Conservation (phyloP, 2,329 filamentous ascomycete genomes). For the Didymella exigua region DNA sequence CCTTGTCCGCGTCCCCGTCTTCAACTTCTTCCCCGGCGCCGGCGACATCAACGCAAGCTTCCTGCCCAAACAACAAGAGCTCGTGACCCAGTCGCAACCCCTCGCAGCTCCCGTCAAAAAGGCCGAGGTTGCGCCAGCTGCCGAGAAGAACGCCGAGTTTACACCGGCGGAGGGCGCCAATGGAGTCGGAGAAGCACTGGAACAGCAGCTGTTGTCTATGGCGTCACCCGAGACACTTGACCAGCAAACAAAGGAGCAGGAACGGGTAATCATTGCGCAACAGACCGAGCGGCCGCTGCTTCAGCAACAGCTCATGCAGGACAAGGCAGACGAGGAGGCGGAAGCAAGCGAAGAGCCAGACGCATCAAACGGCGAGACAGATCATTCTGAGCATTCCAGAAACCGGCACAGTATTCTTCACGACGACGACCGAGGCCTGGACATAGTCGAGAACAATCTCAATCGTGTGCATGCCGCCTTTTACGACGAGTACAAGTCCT, state of each 20-base stretch:
- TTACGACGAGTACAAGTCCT: slow-evolving; percentile 78
- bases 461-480: slow-evolving; percentile 77
- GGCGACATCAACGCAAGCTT: slow-evolving; percentile 99
- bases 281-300: slow-evolving; percentile 84
- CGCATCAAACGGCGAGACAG: slow-evolving; percentile 48
- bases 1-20: slow-evolving; percentile 91
- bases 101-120: slow-evolving; percentile 28
- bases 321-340: slow-evolving; percentile 76
- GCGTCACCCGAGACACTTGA: slow-evolving; percentile 74
- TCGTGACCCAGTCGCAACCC: slow-evolving; percentile 35
- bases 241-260: slow-evolving; percentile 82
- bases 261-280: slow-evolving; percentile 85
- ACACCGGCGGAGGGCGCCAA: slow-evolving; percentile 35
- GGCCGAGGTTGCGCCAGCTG: slow-evolving; percentile 24
- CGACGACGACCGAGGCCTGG: slow-evolving; percentile 85
- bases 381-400: slow-evolving; percentile 44
- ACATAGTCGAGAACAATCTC: slow-evolving; percentile 76
- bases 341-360: slow-evolving; percentile 55
- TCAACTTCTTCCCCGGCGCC: slow-evolving; percentile 97
- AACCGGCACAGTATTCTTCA: slow-evolving; percentile 78
- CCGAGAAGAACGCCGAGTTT: slow-evolving; percentile 31
- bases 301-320: slow-evolving; percentile 90
- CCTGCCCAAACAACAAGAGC: slow-evolving; percentile 71
- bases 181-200: slow-evolving; percentile 64
- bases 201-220: slow-evolving; percentile 77